These are phyloP conservation scores for Coccomyxa subellipsoidea DNA, from an alignment of 163 green algal genomes.

Conservation along the genomic window DNA sequence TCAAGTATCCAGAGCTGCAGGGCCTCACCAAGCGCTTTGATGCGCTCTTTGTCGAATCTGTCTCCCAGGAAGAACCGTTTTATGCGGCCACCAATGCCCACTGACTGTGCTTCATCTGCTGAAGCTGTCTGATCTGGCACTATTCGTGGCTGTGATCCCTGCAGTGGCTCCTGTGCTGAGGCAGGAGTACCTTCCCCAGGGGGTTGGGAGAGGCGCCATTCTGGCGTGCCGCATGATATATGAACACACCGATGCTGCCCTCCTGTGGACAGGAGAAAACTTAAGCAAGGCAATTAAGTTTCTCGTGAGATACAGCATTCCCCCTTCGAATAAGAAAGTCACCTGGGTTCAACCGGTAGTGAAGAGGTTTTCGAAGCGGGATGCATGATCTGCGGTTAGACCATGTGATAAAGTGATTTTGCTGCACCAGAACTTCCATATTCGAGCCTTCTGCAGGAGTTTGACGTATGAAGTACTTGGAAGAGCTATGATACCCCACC, in stretches of 20 bases:
- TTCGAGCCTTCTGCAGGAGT: too few species aligned
- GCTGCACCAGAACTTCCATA: too few species aligned
- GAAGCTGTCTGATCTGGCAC: not conserved
- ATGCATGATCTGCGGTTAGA: too few species aligned
- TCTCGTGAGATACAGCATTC: too few species aligned
- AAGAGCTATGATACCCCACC: too few species aligned
- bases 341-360: too few species aligned
- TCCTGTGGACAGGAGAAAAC: not conserved
- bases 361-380: too few species aligned
- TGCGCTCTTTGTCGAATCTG: conserved; percentile 27
- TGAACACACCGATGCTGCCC: not conserved
- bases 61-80: conserved; percentile 31
- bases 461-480: too few species aligned
- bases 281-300: not conserved
- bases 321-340: too few species aligned
- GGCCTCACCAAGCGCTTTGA: conserved; percentile 19
- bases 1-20: too few species aligned
- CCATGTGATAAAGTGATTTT: too few species aligned
- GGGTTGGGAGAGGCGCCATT: not conserved
- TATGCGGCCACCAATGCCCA: conserved; percentile 4
- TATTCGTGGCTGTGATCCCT: not conserved
- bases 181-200: not conserved
- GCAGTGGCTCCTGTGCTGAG: not conserved
- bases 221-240: not conserved
- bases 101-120: not conserved